Evolutionary conservation across 495 filamentous ascomycete species (phyloP).

Genomic region (Collariella sp.): DNA sequence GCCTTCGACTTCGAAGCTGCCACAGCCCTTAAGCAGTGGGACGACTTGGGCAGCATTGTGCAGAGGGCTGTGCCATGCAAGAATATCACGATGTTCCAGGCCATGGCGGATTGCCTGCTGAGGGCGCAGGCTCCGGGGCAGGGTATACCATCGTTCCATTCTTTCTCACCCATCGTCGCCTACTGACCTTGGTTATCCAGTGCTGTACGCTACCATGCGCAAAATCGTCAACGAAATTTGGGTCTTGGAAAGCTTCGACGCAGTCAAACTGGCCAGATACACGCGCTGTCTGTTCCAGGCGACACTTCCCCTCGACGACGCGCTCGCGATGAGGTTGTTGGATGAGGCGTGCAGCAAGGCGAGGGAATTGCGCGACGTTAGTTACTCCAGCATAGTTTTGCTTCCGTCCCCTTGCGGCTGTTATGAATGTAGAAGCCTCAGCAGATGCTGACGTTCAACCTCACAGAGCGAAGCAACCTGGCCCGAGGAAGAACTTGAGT

Average conservation of each 20-base stretch:
- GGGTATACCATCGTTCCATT: constrained; percentile 20
- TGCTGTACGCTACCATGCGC: constrained; percentile 43
- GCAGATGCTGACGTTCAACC: neutral
- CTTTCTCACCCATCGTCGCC: neutral
- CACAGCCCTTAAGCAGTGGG: constrained; percentile 57
- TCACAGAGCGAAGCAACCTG: constrained; percentile 43
- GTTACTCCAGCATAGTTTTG: neutral
- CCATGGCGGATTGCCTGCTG: constrained; percentile 55
- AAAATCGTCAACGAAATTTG: constrained; percentile 58
- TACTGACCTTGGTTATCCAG: constrained; percentile 18
- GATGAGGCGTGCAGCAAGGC: constrained; percentile 48
- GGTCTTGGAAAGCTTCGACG: constrained; percentile 42
- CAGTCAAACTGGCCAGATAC: constrained; percentile 55
- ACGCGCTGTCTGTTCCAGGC: constrained; percentile 63
- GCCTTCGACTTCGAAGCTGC: constrained; percentile 73
- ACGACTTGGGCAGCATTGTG: constrained; percentile 52
- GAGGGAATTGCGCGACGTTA: constrained; percentile 34
- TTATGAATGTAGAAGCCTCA: neutral
- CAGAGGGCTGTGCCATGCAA: constrained; percentile 39
- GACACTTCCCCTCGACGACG: constrained; percentile 42
- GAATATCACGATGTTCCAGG: constrained; percentile 34
- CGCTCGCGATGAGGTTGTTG: constrained; percentile 45
- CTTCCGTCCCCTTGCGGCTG: neutral
- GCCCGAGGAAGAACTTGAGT: constrained; percentile 63
- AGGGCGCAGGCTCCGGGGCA: constrained; percentile 45